Conservation (phyloP, 2,329 filamentous ascomycete species). For the Xylaria polymorpha region DNA sequence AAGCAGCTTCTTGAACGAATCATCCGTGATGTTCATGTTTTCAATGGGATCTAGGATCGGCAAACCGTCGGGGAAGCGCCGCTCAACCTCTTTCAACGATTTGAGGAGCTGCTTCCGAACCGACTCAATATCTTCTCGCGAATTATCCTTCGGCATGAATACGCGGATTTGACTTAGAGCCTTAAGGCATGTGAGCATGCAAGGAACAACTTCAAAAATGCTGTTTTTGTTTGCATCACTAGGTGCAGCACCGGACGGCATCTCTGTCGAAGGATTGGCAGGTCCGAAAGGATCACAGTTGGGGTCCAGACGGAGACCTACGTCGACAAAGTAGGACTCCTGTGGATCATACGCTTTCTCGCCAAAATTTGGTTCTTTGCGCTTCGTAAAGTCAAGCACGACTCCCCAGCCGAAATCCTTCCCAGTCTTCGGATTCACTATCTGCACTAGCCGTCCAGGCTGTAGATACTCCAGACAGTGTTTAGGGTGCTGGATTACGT, state of each 20-base stretch:
- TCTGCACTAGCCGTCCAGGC: constrained; percentile 85
- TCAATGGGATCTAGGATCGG: constrained; percentile 92
- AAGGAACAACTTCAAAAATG: constrained; percentile 85
- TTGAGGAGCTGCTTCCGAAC: constrained; percentile 76
- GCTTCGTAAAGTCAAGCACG: constrained; percentile 77
- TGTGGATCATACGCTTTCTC: constrained; percentile 77
- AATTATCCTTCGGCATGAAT: constrained; percentile 82
- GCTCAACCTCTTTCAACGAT: constrained; percentile 79
- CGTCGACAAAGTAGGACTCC: constrained; percentile 84
- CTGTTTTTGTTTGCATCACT: constrained; percentile 71
- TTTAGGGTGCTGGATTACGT: constrained; percentile 90
- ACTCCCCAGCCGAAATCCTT: constrained; percentile 95
- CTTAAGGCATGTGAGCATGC: constrained; percentile 86
- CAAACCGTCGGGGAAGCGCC: constrained; percentile 91
- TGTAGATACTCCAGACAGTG: constrained; percentile 88
- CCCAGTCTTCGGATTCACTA: constrained; percentile 76
- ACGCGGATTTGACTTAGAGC: constrained; percentile 86
- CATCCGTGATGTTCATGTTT: constrained; percentile 94
- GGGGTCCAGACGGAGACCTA: constrained; percentile 73
- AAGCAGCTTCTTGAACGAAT: constrained; percentile 91
- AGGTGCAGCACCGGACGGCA: constrained; percentile 73
- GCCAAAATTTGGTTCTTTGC: constrained; percentile 73
- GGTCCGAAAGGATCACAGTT: constrained; percentile 60
- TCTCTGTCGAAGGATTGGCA: constrained; percentile 56
- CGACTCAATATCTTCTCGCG: constrained; percentile 72